Base-by-base conservation (phyloP, 164 flowering plant species). In the Berberis vulgaris region DNA sequence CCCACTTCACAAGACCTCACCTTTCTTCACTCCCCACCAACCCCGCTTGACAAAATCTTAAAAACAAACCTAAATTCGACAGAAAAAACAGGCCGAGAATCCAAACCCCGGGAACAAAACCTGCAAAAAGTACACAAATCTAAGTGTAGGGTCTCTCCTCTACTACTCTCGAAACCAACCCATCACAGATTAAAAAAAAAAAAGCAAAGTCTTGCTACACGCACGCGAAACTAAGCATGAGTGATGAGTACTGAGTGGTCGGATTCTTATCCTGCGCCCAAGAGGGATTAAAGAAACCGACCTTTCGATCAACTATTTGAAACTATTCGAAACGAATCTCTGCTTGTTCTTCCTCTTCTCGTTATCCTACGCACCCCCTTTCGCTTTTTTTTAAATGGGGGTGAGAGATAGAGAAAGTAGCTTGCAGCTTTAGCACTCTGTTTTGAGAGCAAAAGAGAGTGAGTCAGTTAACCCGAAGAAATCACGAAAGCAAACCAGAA, bases 171-270 rank as follows among this genome's bases (percentile, higher is more conserved):
- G 26, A 26, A 26, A 26, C 26, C 26, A 26, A 26, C 26, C 58
- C 75, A 60, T 2, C 39, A 59, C 72, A 70, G 77, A 74, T 68
- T 73, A 69, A 67, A 71, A 38, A 69, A 65, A 69, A 7, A 67
- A 67, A 63, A 66, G 67, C 47, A 54, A 54, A 74, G 49, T 45
- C 69, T 76, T 65, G 65, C 74, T 79, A 75, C 81, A 76, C 71
- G 83, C 86, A 83, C 87, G 87, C 84, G 65, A 12, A 71, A 63
- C 83, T 38, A 78, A 69, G 81, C 71, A 73, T 52, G 26, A 26
- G 26, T 26, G 26, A 26, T 26, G 26, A 26, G 26, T 26, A 26
- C 26, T 71, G 80, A 61, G 62, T 55, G 61, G 69, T 70, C 73
- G 50, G 49, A 60, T 47, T 70, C 53, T 65, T 42, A 58, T 66